Evolutionary conservation across 495 filamentous ascomycete species (phyloP), one percentile per base, ranked within the genome.

Genomic region (Copromyces sp.): DNA sequence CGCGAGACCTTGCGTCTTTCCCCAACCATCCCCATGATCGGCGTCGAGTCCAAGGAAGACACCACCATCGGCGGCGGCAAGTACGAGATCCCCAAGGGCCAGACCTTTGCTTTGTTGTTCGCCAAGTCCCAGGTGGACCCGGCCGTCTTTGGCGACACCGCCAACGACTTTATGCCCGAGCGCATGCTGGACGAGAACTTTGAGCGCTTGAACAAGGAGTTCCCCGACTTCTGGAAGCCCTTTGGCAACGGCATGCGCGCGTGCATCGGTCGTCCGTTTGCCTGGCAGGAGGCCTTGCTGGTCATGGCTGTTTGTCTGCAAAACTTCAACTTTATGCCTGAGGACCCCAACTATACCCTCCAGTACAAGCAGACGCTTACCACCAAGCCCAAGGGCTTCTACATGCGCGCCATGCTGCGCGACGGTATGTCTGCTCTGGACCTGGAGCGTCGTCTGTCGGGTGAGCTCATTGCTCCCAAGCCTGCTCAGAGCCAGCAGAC

Each of bases 331-430:
- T 88, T 90, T 72, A 75, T 80, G 5, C 71, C 86, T 12, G 83
- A 86, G 45, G 88, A 91, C 71, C 85, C 87, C 3, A 80, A 74
- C 20, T 94, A 94, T 69, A 81, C 87, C 47, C 81, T 95, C 38
- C 84, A 89, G 45, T 80, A 92, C 75, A 91, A 91, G 78, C 87
- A 91, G 78, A 92, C 91, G 0, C 82, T 94, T 11, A 94, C 92
- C 1, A 87, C 92, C 78, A 95, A 94, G 78, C 93, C 93, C 0
- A 89, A 90, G 70, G 88, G 87, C 65, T 91, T 94, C 78, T 85
- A 85, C 68, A 92, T 95, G 83, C 87, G 84, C 35, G 92, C 90
- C 9, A 85, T 80, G 1, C 80, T 92, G 1, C 84, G 92, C 9
- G 78, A 88, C 37, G 87, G 88, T 0, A 76, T 90, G 39, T 86